A percentile compares a stretch with the other conserved stretches of the same genome.
Evolutionary conservation across 768 basidiomycete species (phyloP).

Genomic region (Rubroboletus satanas): DNA sequence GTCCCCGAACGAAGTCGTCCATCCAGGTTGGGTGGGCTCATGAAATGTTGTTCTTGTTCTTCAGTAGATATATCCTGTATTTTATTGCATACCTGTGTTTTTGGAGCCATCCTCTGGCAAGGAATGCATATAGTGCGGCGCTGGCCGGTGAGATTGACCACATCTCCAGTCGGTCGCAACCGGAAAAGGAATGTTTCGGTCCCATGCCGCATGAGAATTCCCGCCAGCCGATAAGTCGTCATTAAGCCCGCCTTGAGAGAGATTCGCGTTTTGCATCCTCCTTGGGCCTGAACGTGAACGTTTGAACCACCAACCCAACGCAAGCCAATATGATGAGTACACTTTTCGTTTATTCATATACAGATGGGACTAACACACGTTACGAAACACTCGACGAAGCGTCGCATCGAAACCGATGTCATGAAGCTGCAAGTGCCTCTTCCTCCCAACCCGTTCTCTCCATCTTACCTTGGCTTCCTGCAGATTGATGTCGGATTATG

Average conservation of each 20-base stretch:
- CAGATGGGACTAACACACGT: slow-evolving; percentile 27
- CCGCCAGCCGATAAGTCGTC: slow-evolving; percentile 13
- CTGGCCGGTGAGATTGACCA: neutral
- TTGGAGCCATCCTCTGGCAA: slow-evolving; percentile 11
- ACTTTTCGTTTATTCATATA: slow-evolving; percentile 19
- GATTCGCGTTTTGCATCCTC: slow-evolving; percentile 3
- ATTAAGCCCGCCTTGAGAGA: slow-evolving; percentile 12
- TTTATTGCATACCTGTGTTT: slow-evolving; percentile 6
- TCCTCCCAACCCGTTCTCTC: neutral
- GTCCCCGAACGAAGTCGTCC: neutral
- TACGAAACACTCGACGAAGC: slow-evolving; percentile 70
- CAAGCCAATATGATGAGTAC: slow-evolving; percentile 59
- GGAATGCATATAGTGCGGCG: slow-evolving; percentile 9
- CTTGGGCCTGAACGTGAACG: neutral
- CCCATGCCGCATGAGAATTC: slow-evolving; percentile 2
- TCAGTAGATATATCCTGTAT: slow-evolving; percentile 24
- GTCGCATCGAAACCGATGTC: slow-evolving; percentile 97
- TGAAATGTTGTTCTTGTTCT: slow-evolving; percentile 12
- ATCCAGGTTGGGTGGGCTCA: slow-evolving; percentile 1
- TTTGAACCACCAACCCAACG: slow-evolving; percentile 8
- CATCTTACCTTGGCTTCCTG: slow-evolving; percentile 10
- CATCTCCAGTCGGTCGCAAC: slow-evolving; percentile 8
- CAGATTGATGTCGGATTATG: slow-evolving; percentile 98
- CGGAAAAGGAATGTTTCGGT: slow-evolving; percentile 23
- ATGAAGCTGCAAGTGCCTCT: slow-evolving; percentile 83